Evolutionary conservation across 2,329 filamentous ascomycete genomes (phyloP).

Genomic region (Lizonia empirigonia): DNA sequence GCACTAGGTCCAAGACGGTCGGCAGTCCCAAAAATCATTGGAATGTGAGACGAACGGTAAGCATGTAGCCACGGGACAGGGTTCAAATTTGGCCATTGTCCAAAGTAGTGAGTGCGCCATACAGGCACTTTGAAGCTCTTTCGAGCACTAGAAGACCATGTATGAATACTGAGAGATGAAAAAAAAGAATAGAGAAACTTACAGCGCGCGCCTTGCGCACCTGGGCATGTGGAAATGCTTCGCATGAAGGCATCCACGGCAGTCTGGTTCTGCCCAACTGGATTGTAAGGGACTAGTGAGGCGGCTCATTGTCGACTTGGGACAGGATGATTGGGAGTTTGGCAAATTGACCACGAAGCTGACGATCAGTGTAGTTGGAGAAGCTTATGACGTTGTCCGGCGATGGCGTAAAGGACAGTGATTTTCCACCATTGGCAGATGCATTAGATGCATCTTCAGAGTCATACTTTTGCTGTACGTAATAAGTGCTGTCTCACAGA

Average conservation of each 20-base stretch:
- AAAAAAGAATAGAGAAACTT: not conserved
- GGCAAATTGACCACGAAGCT: constrained; percentile 25
- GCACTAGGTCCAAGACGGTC: constrained; percentile 24
- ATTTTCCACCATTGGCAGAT: constrained; percentile 22
- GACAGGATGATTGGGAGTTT: constrained; percentile 23
- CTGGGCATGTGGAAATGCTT: constrained; percentile 22
- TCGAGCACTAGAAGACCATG: constrained; percentile 11
- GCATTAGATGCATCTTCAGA: no score
- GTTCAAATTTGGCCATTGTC: constrained; percentile 28
- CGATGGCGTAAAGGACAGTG: constrained; percentile 34
- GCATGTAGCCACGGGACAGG: constrained; percentile 28
- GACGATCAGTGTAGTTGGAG: constrained; percentile 31
- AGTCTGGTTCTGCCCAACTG: constrained; percentile 23
- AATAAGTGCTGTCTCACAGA: no score
- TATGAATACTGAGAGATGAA: not conserved
- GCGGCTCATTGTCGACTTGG: constrained; percentile 25
- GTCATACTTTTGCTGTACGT: no score
- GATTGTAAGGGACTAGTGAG: constrained; percentile 18
- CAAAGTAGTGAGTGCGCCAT: constrained; percentile 28
- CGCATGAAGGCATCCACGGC: constrained; percentile 30
- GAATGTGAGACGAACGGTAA: constrained; percentile 32
- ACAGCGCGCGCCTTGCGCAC: constrained; percentile 21
- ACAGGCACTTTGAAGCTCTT: constrained; percentile 21
- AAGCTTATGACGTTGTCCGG: constrained; percentile 31
- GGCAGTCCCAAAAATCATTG: constrained; percentile 34